Conservation (phyloP, 2,329 filamentous ascomycete species). For the Diaporthe sp. region DNA sequence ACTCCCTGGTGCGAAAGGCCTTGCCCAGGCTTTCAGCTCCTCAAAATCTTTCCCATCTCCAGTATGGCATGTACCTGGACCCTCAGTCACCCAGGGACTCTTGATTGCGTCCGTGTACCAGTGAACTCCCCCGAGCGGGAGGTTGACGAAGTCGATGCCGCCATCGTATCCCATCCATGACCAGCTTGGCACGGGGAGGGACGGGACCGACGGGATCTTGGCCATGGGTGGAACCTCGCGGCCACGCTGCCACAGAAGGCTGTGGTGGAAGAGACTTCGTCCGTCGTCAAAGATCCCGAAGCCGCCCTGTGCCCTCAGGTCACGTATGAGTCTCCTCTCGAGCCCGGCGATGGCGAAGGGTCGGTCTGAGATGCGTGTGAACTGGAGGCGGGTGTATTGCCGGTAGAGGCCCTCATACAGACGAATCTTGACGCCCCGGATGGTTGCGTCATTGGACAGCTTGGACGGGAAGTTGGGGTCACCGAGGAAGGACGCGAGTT, state of each 20-base stretch:
- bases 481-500: slow-evolving; percentile 45
- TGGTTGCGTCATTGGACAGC: slow-evolving; percentile 3
- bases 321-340: slow-evolving; percentile 45
- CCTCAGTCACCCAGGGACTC: neutral
- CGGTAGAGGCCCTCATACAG: slow-evolving; percentile 46
- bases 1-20: neutral
- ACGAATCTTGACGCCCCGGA: slow-evolving; percentile 43
- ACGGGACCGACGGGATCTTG: slow-evolving; percentile 22
- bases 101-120: slow-evolving; percentile 15
- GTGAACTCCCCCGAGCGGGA: slow-evolving; percentile 41
- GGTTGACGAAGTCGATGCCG: slow-evolving; percentile 48
- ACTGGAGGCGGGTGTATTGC: slow-evolving; percentile 48
- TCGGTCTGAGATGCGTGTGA: slow-evolving; percentile 45
- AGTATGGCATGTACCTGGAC: neutral
- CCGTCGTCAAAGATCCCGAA: slow-evolving; percentile 50
- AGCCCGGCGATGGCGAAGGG: slow-evolving; percentile 51
- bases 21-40: neutral
- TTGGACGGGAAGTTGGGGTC: slow-evolving; percentile 48
- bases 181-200: slow-evolving; percentile 48
- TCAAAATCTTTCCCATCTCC: neutral
- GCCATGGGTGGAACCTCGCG: slow-evolving; percentile 20
- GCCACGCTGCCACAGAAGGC: slow-evolving; percentile 49
- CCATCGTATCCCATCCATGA: slow-evolving; percentile 55
- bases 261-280: slow-evolving; percentile 44
- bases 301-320: slow-evolving; percentile 45